Evolutionary conservation across 345 rosid species (phyloP), one percentile per base, ranked within the genome.

Genomic region (Jatropha curcas): DNA sequence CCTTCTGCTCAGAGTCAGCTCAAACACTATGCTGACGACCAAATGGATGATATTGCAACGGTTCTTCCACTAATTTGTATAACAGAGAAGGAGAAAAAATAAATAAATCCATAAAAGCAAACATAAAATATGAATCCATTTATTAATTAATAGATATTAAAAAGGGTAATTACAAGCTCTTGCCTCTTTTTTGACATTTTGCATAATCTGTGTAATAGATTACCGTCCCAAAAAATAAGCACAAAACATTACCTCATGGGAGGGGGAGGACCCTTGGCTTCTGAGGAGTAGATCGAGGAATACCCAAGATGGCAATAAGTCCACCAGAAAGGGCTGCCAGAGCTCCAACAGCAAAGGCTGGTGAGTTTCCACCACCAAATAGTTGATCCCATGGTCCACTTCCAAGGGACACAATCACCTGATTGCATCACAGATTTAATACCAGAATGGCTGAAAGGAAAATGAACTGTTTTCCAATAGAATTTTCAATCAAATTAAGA

Each of bases 351-450:
- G 87, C 91, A 80, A 93, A 83, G 31, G 94, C 94, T 7, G 96
- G 89, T 50, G 84, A 89, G 79, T 89, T 89, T 70, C 96, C 97
- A 73, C 96, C 94, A 66, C 94, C 91, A 70, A 87, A 86, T 60
- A 89, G 85, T 83, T 91, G 89, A 85, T 89, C 91, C 89, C 90
- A 91, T 45, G 92, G 91, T 19, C 80, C 98, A 88, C 88, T 83
- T 64, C 94, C 97, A 71, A 88, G 64, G 50, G 98, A 89, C 67
- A 91, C 92, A 68, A 91, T 78, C 55, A 88, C 86, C 94, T 89
- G 81, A 71, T 37, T 70, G 56, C 57, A 71, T 70, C 53, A 72
- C 24, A 67, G 51, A 52, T 76, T 50, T 30, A 71, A 63, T 31
- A n/a, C 25, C 24, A 58, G 48, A 70, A 33, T 62, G 35, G 48